Evolutionary conservation across 768 basidiomycete genomes (phyloP), one percentile per base, ranked within the genome.

Genomic region (Suillus plorans): DNA sequence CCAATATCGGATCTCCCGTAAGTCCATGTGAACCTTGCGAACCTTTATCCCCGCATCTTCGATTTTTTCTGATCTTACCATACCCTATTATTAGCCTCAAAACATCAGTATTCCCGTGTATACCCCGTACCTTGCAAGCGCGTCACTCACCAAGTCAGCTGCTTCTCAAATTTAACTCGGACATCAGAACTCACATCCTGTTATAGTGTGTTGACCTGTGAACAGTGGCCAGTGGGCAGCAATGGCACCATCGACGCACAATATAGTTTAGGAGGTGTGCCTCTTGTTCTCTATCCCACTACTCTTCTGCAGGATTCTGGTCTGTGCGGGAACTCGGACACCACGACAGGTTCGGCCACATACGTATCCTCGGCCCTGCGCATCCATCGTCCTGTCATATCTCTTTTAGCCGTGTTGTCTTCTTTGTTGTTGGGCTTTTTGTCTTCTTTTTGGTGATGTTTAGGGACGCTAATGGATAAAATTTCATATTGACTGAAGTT

Each of bases 1-100:
- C 89, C 28, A 90, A 88, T 75, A 85, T 91, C 65, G 91, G 90
- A 39, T 89, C 89, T 62, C 89, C 89, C 25, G 89, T 90, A 71
- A 63, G 83, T 67, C 55, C 49, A 28, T 52, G 34, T 25, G 56
- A 47, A 25, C 45, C 9, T 34, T 37, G 36, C 36, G 9, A 37
- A 10, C 9, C 9, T 37, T 37, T 37, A 37, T 22, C 31, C n/a
- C 28, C 7, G 36, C 49, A 57, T 8, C 49, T 50, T 25, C 61
- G 53, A 64, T 18, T 2, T 6, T 22, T 63, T n/a, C 34, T 56
- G 8, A 56, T 49, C 39, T 67, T 22, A 44, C 47, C 18, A 42
- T n/a, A 7, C 37, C 63, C 70, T 61, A 4, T 68, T 31, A 52
- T 53, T 31, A 88, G 88, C 85, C 88, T 4, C 79, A 81, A 67